phyloP scores from a whole-genome alignment of 305 asterid genomes.

The Vinca major region DNA sequence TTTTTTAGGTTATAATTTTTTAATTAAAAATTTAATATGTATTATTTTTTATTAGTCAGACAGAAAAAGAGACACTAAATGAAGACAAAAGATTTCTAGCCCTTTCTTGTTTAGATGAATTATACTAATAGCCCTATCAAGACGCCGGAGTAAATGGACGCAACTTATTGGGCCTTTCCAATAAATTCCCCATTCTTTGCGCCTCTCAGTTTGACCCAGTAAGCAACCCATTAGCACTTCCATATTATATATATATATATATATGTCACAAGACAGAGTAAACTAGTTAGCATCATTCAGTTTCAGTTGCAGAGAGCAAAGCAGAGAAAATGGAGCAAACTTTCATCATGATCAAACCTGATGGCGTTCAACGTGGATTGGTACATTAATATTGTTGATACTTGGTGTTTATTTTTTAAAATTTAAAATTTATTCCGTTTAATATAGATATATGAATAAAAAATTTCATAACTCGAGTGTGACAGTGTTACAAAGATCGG shows the following conservation, averaged over 20 bases:
- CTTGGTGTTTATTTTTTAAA: background rate
- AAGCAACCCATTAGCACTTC: background rate
- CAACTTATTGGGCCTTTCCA: background rate
- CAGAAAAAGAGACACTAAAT: no score
- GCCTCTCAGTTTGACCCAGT: background rate
- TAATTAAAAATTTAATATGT: no score
- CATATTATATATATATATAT: no score
- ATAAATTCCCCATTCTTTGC: background rate
- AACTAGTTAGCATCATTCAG: background rate
- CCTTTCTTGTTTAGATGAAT: no score
- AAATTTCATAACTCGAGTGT: no score
- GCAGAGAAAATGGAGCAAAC: slow-evolving; percentile 64
- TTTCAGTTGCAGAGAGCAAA: slow-evolving; percentile 1
- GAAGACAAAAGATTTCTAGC: no score
- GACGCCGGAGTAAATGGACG: background rate
- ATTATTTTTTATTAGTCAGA: no score
- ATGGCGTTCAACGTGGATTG: slow-evolving; percentile 85
- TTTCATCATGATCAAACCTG: slow-evolving; percentile 90
- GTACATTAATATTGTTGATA: slow-evolving; percentile 14
- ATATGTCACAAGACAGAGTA: background rate
- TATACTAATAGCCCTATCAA: no score
- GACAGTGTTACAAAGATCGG: no score
- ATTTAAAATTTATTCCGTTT: no score
- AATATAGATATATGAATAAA: no score
- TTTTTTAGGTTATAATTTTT: no score